These are phyloP conservation scores for Cenchrus americanus DNA, from an alignment of 176 grass and related monocot species.

Conservation along the genomic window DNA sequence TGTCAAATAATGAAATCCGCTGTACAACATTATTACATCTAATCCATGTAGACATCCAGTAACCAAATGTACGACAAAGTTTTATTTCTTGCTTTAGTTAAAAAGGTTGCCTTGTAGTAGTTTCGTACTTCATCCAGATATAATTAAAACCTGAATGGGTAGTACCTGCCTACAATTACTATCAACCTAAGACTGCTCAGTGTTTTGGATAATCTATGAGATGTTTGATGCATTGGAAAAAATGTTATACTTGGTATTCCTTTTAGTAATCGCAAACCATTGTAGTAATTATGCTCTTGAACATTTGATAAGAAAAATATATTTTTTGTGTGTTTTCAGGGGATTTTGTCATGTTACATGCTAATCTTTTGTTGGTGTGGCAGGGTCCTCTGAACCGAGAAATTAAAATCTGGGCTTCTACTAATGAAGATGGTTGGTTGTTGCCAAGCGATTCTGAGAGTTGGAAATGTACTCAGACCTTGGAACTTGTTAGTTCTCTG, in stretches of 20 bases:
- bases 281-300: neutral
- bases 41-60: neutral
- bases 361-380: slow-evolving; percentile 38
- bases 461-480: slow-evolving; percentile 91
- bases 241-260: slow-evolving; percentile 10
- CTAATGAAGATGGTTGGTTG: slow-evolving; percentile 83
- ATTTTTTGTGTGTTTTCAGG: slow-evolving; percentile 5
- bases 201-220: slow-evolving; percentile 14
- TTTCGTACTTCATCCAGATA: neutral
- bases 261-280: slow-evolving; percentile 14
- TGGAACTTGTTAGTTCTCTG: slow-evolving; percentile 85
- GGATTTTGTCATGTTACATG: slow-evolving; percentile 17
- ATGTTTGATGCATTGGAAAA: neutral
- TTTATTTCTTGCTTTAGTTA: neutral
- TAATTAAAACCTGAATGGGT: neutral
- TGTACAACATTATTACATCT: neutral
- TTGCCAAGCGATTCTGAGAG: slow-evolving; percentile 80
- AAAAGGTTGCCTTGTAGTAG: neutral
- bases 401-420: slow-evolving; percentile 91
- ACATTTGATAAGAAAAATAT: neutral
- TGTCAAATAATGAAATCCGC: neutral
- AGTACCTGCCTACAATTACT: slow-evolving; percentile 10
- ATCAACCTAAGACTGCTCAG: slow-evolving; percentile 8
- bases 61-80: neutral
- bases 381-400: slow-evolving; percentile 94